Evolutionary conservation across 139 green algal genomes (phyloP), one percentile per base, ranked within the genome.

Genomic region (Picocystis salinarum): DNA sequence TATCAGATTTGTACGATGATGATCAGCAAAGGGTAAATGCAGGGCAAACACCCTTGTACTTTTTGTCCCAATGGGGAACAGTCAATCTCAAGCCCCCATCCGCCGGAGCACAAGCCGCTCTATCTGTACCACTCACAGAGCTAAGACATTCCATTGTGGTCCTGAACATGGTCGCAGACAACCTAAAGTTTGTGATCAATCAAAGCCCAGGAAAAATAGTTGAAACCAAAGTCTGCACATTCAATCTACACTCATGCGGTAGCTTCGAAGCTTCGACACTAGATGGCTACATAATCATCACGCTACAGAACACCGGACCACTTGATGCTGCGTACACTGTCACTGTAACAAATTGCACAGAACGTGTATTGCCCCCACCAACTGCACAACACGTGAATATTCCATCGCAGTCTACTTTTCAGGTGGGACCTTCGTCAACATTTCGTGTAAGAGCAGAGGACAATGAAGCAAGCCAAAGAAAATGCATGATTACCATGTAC

Each of bases 301-400:
- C 3, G 17, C 5, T 48, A 6, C 4, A 61, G 39, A 61, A 61
- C 18, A 46, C 30, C 10, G 47, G 47, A 10, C 33, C 39, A 28
- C 19, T 61, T 2, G 37, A 23, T 34, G 44, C 52, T 1, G 52
- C 55, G 40, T 60, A 52, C 37, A 60, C 45, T 1, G 6, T 60
- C 10, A 51, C 52, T 13, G 48, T 60, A 5, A 37, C 23, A 40
- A 10, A 49, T 10, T 49, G 24, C n/a, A n/a, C n/a, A n/a, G n/a
- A n/a, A n/a, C n/a, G n/a, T n/a, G n/a, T n/a, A n/a, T n/a, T n/a
- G n/a, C n/a, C n/a, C n/a, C n/a, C n/a, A n/a, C n/a, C n/a, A n/a
- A n/a, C n/a, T n/a, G n/a, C n/a, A n/a, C n/a, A n/a, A n/a, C n/a
- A n/a, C n/a, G n/a, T n/a, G n/a, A n/a, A n/a, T n/a, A n/a, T n/a